Evolutionary conservation across 2,329 filamentous ascomycete genomes (phyloP).

Genomic region (Aspergillus novofumigatus): DNA sequence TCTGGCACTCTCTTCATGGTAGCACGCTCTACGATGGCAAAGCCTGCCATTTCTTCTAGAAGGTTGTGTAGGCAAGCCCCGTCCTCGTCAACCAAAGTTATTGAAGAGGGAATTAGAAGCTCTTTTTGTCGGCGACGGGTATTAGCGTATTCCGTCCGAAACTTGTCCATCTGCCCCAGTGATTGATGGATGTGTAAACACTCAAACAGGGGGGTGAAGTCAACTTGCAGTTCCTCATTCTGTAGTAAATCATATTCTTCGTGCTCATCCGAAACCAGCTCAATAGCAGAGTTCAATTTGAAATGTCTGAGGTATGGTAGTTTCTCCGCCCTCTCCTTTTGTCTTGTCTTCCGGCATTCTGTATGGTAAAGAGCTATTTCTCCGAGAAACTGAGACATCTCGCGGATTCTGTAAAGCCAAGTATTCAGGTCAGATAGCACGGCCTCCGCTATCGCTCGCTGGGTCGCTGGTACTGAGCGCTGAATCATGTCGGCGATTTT

Average conservation of each 20-base stretch:
- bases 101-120: slow-evolving; percentile 69
- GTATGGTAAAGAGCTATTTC: slow-evolving; percentile 98
- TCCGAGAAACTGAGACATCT: slow-evolving; percentile 91
- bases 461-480: slow-evolving; percentile 87
- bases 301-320: slow-evolving; percentile 74
- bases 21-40: slow-evolving; percentile 91
- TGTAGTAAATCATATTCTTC: slow-evolving; percentile 95
- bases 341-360: slow-evolving; percentile 74
- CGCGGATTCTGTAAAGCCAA: slow-evolving; percentile 90
- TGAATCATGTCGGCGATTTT: slow-evolving; percentile 94
- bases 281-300: slow-evolving; percentile 91
- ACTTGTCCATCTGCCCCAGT: slow-evolving; percentile 85
- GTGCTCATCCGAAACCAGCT: slow-evolving; percentile 88
- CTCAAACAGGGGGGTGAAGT: slow-evolving; percentile 92
- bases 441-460: slow-evolving; percentile 88
- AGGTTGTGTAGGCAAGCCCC: slow-evolving; percentile 82
- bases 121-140: slow-evolving; percentile 91
- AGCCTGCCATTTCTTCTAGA: slow-evolving; percentile 89
- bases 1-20: slow-evolving; percentile 85
- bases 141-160: slow-evolving; percentile 84
- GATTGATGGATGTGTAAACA: slow-evolving; percentile 95
- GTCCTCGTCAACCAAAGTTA: slow-evolving; percentile 77
- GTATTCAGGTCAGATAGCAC: slow-evolving; percentile 97
- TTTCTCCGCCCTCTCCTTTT: slow-evolving; percentile 75
- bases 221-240: slow-evolving; percentile 90